phyloP scores from a whole-genome alignment of 108 stramenopile genomes.

The Nitzschia palea region DNA sequence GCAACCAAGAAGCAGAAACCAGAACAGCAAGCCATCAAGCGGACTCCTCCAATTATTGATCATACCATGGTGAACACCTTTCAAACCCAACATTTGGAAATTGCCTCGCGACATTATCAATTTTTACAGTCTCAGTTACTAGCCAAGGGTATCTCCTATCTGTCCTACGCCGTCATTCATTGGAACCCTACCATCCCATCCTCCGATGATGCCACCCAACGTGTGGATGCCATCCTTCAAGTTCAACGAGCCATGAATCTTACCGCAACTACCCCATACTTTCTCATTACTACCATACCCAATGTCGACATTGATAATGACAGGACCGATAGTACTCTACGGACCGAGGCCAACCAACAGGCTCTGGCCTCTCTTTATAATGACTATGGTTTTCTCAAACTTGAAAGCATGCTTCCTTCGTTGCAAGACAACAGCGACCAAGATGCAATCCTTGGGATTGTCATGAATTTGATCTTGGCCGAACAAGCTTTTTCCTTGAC shows the following conservation, averaged over 20 bases:
- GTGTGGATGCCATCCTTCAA: neutral
- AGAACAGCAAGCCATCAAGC: neutral
- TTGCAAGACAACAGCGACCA: too few species aligned
- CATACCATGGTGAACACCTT: too few species aligned
- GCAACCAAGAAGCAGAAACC: neutral
- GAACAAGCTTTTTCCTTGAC: neutral
- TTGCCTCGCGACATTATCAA: neutral
- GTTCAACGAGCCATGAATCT: neutral
- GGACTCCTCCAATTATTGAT: neutral
- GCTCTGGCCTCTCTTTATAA: neutral
- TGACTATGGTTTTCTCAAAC: neutral
- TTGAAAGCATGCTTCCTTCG: neutral
- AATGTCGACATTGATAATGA: neutral
- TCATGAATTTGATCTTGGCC: constrained; percentile 8
- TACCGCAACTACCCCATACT: neutral
- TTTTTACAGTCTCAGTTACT: neutral
- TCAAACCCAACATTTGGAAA: neutral
- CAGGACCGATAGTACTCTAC: neutral
- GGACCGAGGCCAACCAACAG: neutral
- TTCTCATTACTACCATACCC: neutral
- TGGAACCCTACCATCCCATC: neutral
- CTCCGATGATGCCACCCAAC: neutral
- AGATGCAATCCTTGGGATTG: neutral
- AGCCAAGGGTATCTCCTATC: neutral
- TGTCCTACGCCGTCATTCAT: neutral